Percentiles rank a stretch among this genome's conserved stretches.
phyloP scores from a whole-genome alignment of 192 early-diverging fungal species.

The Coemansia sp. region DNA sequence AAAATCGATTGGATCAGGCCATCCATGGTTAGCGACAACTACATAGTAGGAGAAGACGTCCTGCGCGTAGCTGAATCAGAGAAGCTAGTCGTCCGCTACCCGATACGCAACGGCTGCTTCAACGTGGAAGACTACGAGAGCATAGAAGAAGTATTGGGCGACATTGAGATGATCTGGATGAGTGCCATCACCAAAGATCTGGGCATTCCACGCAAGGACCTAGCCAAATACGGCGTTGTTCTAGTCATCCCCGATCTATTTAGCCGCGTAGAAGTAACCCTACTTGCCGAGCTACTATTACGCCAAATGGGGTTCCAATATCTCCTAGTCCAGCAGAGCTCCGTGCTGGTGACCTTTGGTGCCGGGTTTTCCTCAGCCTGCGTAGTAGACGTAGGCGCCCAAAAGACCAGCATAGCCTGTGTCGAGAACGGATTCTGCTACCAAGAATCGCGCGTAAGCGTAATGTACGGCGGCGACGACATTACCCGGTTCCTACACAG shows the following conservation, averaged over 20 bases:
- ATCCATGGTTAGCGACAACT: conserved; percentile 45
- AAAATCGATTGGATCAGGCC: conserved; percentile 79
- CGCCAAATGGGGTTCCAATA: conserved; percentile 74
- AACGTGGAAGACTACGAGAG: conserved; percentile 73
- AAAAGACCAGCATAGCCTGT: conserved; percentile 78
- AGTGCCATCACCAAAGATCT: conserved; percentile 67
- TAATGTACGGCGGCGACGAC: conserved; percentile 87
- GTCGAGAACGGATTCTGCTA: conserved; percentile 82
- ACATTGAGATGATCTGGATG: conserved; percentile 81
- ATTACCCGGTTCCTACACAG: conserved; percentile 72
- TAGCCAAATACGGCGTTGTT: conserved; percentile 66
- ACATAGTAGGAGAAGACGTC: conserved; percentile 39
- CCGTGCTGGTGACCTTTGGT: conserved; percentile 79
- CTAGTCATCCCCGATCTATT: conserved; percentile 80
- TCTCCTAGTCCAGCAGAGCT: conserved; percentile 77
- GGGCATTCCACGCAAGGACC: conserved; percentile 58
- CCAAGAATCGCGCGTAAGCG: conserved; percentile 62
- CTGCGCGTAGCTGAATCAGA: conserved; percentile 31
- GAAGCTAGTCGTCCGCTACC: conserved; percentile 60
- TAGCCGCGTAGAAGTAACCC: conserved; percentile 61
- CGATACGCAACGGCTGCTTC: conserved; percentile 74
- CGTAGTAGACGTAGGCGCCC: conserved; percentile 90
- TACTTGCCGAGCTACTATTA: conserved; percentile 66
- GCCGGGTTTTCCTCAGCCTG: conserved; percentile 83
- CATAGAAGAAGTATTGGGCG: conserved; percentile 64